phyloP scores from a whole-genome alignment of 1,139 yeast genomes.

The Geotrichum candidum region DNA sequence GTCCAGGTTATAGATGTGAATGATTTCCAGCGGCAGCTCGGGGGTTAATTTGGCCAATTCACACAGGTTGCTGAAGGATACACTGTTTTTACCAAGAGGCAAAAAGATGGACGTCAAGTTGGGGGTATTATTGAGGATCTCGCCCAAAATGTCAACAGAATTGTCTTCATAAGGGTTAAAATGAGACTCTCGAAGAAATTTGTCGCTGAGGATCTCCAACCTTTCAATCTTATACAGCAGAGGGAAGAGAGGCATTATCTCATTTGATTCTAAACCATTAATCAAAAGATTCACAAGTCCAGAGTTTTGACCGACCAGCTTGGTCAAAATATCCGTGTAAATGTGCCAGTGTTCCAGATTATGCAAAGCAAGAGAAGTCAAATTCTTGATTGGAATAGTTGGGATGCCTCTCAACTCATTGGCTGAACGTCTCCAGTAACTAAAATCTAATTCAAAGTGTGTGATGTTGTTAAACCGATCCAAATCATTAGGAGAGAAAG shows the following conservation, averaged over 20 bases:
- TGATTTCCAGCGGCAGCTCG: not conserved
- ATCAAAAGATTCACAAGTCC: not conserved
- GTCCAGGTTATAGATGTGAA: not conserved
- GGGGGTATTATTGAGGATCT: not conserved
- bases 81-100: not conserved
- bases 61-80: not conserved
- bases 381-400: not conserved
- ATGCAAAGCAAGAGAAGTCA: constrained; percentile 3
- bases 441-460: not conserved
- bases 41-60: not conserved
- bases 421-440: not conserved
- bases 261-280: not conserved
- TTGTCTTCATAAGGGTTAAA: not conserved
- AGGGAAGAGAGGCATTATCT: not conserved
- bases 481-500: not conserved
- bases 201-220: not conserved
- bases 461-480: constrained; percentile 2
- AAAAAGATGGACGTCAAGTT: not conserved
- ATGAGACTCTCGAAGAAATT: not conserved
- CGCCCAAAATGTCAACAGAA: not conserved
- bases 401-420: not conserved
- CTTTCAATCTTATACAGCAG: not conserved
- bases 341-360: not conserved
- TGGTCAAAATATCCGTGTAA: not conserved
- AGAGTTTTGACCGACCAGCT: not conserved